Evolutionary conservation across 1,284 basidiomycete species (phyloP), one percentile per base, ranked within the genome.

Genomic region (Sanghuangporus weigelae): DNA sequence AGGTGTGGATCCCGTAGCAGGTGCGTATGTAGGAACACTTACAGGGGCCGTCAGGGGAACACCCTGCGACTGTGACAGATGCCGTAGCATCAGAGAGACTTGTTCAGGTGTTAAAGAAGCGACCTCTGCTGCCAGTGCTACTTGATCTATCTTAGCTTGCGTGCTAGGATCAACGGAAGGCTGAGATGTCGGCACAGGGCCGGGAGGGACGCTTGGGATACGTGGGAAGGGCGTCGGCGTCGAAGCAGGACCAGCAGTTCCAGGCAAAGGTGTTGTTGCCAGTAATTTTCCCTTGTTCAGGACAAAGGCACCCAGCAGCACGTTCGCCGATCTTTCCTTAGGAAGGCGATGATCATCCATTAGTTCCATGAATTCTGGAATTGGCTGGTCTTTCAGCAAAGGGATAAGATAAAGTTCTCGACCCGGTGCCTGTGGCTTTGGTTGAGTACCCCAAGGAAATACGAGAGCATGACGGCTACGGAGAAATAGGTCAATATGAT

Each of bases 371-470:
- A 89, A 94, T 64, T 96, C 93, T 0, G 95, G 95, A 0, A 93
- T 75, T 0, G 87, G 78, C 57, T 90, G 84, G 31, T 76, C 79
- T 14, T 90, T 81, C 19, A 82, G 78, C 6, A 97, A 75, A 1
- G 95, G 95, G 21, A 96, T 83, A 64, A 96, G 83, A 71, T 98
- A 98, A 39, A 96, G 76, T 73, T 98, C 95, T 67, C 89, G 88
- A 36, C 93, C 92, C 19, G 89, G 89, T 65, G 85, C 82, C 66
- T 84, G 75, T 6, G 93, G 90, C 67, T 89, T 86, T 7, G 86
- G 86, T 38, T 81, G 81, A 60, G 78, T 79, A 4, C 89, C 90
- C 87, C 93, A 95, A 11, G 93, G 94, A 67, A 93, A 92, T 42
- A 92, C 84, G 12, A 95, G 80, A 8, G 89, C 93, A 73, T 95